Percentiles rank a stretch among this genome's conserved stretches.
These are phyloP conservation scores for Spongospora subterranea DNA, from an alignment of 208 protist species.

Conservation along the genomic window DNA sequence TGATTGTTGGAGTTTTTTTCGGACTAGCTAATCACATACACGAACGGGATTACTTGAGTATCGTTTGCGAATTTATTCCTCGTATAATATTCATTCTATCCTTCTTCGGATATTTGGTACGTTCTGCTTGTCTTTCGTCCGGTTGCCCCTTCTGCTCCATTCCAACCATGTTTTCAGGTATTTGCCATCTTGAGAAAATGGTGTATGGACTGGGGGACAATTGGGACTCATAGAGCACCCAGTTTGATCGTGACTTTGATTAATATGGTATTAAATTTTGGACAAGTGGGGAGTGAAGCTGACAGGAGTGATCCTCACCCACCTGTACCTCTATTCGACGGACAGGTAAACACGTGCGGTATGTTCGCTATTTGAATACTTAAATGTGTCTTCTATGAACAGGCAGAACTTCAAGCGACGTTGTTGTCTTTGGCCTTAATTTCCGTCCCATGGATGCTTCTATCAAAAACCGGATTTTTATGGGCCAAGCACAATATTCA, in stretches of 20 bases:
- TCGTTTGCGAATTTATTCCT: conserved; percentile 62
- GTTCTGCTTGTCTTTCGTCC: conserved; percentile 48
- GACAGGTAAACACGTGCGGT: background rate
- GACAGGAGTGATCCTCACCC: background rate
- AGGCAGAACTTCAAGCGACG: background rate
- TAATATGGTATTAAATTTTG: conserved; percentile 39
- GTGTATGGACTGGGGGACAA: conserved; percentile 54
- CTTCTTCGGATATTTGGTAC: conserved; percentile 62
- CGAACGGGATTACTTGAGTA: conserved; percentile 43
- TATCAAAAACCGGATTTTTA: background rate
- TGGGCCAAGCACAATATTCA: background rate
- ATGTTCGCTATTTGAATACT: background rate
- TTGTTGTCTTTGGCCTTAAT: background rate
- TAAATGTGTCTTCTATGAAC: background rate
- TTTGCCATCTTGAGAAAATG: conserved; percentile 60
- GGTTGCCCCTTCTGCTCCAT: conserved; percentile 34
- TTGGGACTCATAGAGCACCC: conserved; percentile 29
- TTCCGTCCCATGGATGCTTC: background rate
- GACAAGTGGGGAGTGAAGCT: background rate
- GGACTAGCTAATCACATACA: conserved; percentile 53
- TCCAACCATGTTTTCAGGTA: conserved; percentile 53
- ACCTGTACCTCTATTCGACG: conserved; percentile 38
- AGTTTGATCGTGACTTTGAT: conserved; percentile 38
- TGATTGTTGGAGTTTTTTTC: conserved; percentile 49
- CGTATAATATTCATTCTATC: conserved; percentile 57